Evolutionary conservation across 352 stramenopile genomes (phyloP).

Genomic region (Pythium scleroteichum): DNA sequence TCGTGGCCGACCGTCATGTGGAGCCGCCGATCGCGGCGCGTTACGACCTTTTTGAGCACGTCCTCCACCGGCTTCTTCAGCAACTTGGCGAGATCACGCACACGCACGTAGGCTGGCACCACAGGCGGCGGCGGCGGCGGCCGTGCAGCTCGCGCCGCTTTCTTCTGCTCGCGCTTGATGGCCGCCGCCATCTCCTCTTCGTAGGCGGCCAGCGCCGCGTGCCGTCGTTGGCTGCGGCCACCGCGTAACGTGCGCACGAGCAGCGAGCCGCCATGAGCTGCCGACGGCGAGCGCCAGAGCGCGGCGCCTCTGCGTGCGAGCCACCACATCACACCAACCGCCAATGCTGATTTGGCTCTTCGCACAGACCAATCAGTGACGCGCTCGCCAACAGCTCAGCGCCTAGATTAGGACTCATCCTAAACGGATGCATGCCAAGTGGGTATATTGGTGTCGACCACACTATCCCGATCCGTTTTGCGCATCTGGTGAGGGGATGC

Average conservation of each 20-base stretch:
- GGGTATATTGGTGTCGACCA: conserved; percentile 5
- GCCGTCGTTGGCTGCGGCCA: conserved; percentile 10
- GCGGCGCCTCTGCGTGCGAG: conserved; percentile 1
- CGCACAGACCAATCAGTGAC: conserved; percentile 16
- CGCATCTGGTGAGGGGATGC: neutral
- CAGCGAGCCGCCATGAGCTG: neutral
- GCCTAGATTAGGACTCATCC: conserved; percentile 11
- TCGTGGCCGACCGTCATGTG: conserved; percentile 49
- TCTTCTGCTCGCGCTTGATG: conserved; percentile 20
- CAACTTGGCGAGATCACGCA: conserved; percentile 74
- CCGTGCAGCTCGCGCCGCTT: neutral
- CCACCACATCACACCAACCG: conserved; percentile 24
- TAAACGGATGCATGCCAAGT: no score
- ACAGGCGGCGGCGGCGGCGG: conserved; percentile 16
- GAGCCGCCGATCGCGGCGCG: conserved; percentile 56
- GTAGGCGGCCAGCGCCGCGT: conserved; percentile 11
- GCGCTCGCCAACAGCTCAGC: conserved; percentile 15
- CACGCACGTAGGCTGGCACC: conserved; percentile 62
- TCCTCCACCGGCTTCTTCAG: conserved; percentile 67
- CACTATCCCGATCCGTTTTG: neutral
- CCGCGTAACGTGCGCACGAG: conserved; percentile 23
- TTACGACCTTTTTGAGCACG: conserved; percentile 64
- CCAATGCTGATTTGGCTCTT: conserved; percentile 17
- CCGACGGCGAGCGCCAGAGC: neutral
- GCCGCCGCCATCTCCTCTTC: conserved; percentile 15